Base-by-base conservation (phyloP, 2,329 filamentous ascomycete genomes). In the Colletotrichum trifolii region DNA sequence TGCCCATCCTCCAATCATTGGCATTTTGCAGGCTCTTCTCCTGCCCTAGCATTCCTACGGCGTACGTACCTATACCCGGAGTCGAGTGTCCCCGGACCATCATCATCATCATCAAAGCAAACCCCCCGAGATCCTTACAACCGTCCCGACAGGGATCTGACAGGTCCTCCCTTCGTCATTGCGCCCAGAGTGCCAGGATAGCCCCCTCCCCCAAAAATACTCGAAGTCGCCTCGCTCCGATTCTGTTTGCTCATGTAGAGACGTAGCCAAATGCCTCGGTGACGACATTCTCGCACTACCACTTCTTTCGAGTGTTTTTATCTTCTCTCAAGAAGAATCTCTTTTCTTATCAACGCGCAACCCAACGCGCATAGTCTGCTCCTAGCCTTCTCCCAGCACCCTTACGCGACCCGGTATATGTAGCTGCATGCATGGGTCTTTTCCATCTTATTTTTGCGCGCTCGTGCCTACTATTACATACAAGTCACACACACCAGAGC, bases 81-180 rank as follows among this genome's bases (percentile, higher is more conserved):
- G 48, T 54, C 36, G 43, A 64, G 33, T 46, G 48, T 38, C 54
- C 60, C 61, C 45, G 52, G 46, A 40, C 45, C 25, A 25, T 25
- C 25, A 25, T 25, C 25, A 46, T 11, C 53, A 64, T 64, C 45
- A 64, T 52, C 54, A 52, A 55, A 52, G 49, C 52, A 50, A 60
- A 64, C 43, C 50, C 61, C 58, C 52, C 55, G 52, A 52, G 62
- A 56, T 62, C 58, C 62, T 62, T 50, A 56, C 46, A 33, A 43
- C 52, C 43, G 25, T 43, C 46, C 48, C 39, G 58, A 56, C 62
- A 65, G 59, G 62, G 62, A 65, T 65, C 58, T 62, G 52, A 48
- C 58, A 34, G 43, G 52, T 56, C 40, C 36, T 62, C 46, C 11
- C 58, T 53, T 43, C 58, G 62, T 65, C 62, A 65, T 57, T 65